Evolutionary conservation across 1,139 yeast genomes (phyloP), one percentile per base, ranked within the genome.

Genomic region (Blastobotrys illinoisensis): DNA sequence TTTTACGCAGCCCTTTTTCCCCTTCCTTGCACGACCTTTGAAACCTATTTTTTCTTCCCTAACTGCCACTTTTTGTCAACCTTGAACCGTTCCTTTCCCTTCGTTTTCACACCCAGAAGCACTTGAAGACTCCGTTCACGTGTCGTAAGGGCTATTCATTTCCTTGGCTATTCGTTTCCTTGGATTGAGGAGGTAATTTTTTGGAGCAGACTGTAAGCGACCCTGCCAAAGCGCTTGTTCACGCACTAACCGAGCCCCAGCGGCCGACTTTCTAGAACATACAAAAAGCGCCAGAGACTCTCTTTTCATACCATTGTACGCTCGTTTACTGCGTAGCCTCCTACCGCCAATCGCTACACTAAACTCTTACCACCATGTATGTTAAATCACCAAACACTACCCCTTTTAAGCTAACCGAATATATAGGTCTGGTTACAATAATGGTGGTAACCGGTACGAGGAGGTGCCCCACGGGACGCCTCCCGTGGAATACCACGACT

Each of bases 401-500:
- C 24, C 24, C 7, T 23, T 23, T 23, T 5, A 26, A 32, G 16
- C 40, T 32, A 32, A 32, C 16, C 3, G 40, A 9, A 26, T 26
- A n/a, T 26, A 26, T n/a, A 32, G 40, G 40, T 32, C 40, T 32
- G 40, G 40, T 32, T 32, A 32, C 40, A 32, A 32, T 11, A 32
- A 32, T 32, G 40, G 40, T 32, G 40, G 40, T 19, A 50, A 51
- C 24, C 58, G 48, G 50, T 49, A 47, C 49, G 58, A 52, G 40
- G 40, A 32, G 40, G 40, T 32, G 40, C 40, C 40, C 11, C 40
- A 18, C 54, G 48, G 14, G 58, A 50, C 49, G 49, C 50, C 44
- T 13, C 40, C 40, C 16, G 40, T 32, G 11, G 40, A 32, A 24
- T 59, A 64, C 49, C 68, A 63, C 45, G 64, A 62, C 54, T 67